Conservation (phyloP, 2,329 filamentous ascomycete species). For the Hymenoscyphus fructigenus region DNA sequence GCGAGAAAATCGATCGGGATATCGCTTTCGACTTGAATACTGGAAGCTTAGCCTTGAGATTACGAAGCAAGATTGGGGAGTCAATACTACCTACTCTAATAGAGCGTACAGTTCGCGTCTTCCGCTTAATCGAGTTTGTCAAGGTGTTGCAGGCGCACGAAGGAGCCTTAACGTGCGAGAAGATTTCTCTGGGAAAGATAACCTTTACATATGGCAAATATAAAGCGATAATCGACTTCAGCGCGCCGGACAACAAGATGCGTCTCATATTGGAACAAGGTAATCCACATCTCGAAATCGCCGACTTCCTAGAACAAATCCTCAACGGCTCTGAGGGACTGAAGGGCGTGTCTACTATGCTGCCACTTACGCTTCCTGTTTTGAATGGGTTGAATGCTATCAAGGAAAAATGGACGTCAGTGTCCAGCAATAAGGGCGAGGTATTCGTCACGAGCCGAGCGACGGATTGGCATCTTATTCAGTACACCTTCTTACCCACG, state of each 20-base stretch:
- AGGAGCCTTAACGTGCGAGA: conserved; percentile 55
- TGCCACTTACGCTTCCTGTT: conserved; percentile 64
- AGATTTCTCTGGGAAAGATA: conserved; percentile 61
- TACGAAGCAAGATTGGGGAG: conserved; percentile 35
- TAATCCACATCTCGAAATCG: conserved; percentile 67
- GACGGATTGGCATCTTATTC: conserved; percentile 57
- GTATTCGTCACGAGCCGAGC: conserved; percentile 54
- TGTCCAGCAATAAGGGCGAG: conserved; percentile 43
- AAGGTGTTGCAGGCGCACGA: conserved; percentile 60
- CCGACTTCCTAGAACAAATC: conserved; percentile 56
- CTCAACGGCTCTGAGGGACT: conserved; percentile 54
- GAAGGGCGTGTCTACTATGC: conserved; percentile 51
- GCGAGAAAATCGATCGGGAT: conserved; percentile 34
- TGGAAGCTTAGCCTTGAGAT: conserved; percentile 34
- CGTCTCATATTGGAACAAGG: conserved; percentile 57
- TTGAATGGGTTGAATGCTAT: conserved; percentile 60
- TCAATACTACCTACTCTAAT: conserved; percentile 31
- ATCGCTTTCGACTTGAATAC: conserved; percentile 34
- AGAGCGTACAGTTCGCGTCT: conserved; percentile 53
- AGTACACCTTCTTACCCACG: conserved; percentile 45
- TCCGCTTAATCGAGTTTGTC: conserved; percentile 69
- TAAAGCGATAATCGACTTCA: conserved; percentile 59
- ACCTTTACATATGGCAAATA: conserved; percentile 66
- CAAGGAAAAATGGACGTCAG: conserved; percentile 51
- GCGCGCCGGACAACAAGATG: conserved; percentile 47